Evolutionary conservation across 2,329 filamentous ascomycete species (phyloP).

Genomic region (Juglanconis sp.): DNA sequence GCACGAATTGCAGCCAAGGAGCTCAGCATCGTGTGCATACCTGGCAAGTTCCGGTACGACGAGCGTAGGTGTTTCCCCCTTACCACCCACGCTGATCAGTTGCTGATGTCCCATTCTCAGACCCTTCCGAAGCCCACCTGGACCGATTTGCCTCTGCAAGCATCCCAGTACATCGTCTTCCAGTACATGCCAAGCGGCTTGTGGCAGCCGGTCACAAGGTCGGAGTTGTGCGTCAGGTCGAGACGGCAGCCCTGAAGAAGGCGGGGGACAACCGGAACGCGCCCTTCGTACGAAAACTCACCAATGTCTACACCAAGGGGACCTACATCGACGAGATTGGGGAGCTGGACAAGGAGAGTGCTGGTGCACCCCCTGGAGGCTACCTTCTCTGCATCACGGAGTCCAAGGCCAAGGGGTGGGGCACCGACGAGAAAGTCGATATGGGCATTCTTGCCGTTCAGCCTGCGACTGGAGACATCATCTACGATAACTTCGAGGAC

Average conservation of each 20-base stretch:
- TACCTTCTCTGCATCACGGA: slow-evolving; percentile 93
- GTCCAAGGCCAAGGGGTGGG: slow-evolving; percentile 69
- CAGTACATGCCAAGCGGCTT: slow-evolving; percentile 90
- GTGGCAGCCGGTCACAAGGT: slow-evolving; percentile 94
- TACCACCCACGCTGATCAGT: too few relatives aligned
- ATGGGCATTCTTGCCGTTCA: slow-evolving; percentile 93
- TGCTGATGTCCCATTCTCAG: slow-evolving; percentile 31
- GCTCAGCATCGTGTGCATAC: slow-evolving; percentile 92
- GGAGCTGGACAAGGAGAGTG: slow-evolving; percentile 57
- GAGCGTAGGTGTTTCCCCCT: slow-evolving; percentile 57
- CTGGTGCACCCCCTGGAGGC: slow-evolving; percentile 62
- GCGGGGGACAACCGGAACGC: slow-evolving; percentile 91
- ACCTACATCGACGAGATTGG: slow-evolving; percentile 95
- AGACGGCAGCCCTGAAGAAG: slow-evolving; percentile 94
- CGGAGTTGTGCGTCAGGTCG: slow-evolving; percentile 88
- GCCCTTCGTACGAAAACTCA: slow-evolving; percentile 88
- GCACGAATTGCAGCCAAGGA: slow-evolving; percentile 85
- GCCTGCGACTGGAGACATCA: slow-evolving; percentile 90
- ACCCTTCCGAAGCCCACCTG: slow-evolving; percentile 87
- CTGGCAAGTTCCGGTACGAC: slow-evolving; percentile 90
- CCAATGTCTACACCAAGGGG: slow-evolving; percentile 95
- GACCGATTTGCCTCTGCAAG: slow-evolving; percentile 93
- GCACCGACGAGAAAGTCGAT: slow-evolving; percentile 89
- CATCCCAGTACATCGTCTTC: slow-evolving; percentile 85
- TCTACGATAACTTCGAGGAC: slow-evolving; percentile 94